Evolutionary conservation across 768 basidiomycete genomes (phyloP).

Genomic region (Psilocybe subaeruginosa): DNA sequence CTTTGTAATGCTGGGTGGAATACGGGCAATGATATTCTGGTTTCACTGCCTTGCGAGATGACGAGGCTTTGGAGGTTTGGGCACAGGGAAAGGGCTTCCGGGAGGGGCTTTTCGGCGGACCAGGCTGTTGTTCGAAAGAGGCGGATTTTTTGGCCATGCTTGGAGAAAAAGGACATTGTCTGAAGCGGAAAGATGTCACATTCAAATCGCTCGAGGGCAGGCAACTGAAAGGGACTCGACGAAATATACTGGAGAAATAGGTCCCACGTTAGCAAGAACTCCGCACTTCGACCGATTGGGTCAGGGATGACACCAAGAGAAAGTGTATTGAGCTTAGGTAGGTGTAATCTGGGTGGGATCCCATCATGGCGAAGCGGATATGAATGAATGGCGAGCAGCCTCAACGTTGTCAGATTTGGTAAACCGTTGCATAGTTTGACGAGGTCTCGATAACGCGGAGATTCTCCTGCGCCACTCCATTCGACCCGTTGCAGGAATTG

Average conservation of each 20-base stretch:
- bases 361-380: conserved; percentile 26
- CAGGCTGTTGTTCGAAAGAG: conserved; percentile 39
- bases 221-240: conserved; percentile 35
- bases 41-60: conserved; percentile 34
- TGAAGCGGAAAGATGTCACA: conserved; percentile 40
- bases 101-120: conserved; percentile 30
- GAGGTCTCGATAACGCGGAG: conserved; percentile 43
- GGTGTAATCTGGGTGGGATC: conserved; percentile 26
- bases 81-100: conserved; percentile 38
- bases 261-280: conserved; percentile 37
- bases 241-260: conserved; percentile 40
- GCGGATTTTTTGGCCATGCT: conserved; percentile 45
- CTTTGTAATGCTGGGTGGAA: conserved; percentile 41
- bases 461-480: conserved; percentile 46
- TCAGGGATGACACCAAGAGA: conserved; percentile 41
- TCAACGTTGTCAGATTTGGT: conserved; percentile 40
- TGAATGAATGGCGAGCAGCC: conserved; percentile 42
- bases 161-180: conserved; percentile 36
- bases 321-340: conserved; percentile 43
- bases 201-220: conserved; percentile 44
- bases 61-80: conserved; percentile 46
- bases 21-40: conserved; percentile 12
- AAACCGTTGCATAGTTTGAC: conserved; percentile 35
- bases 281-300: conserved; percentile 18
- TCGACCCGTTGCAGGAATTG: conserved; percentile 44